Conservation (phyloP, 78 protist species). For the Cyanophora paradoxa region DNA sequence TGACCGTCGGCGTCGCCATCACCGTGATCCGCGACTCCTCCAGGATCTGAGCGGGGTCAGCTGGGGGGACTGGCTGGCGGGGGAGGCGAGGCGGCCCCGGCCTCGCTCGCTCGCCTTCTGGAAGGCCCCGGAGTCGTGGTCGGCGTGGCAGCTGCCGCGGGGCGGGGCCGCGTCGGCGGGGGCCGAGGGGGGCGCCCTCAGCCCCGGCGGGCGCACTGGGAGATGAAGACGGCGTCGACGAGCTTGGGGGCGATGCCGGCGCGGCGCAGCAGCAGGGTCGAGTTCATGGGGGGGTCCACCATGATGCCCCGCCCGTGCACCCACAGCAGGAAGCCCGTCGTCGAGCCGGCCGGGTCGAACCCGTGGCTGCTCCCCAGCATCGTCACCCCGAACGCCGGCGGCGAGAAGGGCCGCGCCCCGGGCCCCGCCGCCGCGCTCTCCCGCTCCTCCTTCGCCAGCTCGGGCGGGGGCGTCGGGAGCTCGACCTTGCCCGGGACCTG, state of each 20-base stretch:
- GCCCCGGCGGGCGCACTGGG: no score
- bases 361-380: conserved; percentile 61
- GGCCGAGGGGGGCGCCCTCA: no score
- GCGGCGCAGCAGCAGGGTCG: conserved; percentile 35
- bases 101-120: conserved; percentile 19
- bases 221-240: conserved; percentile 45
- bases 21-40: conserved; percentile 55
- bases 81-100: background rate
- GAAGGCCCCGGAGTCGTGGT: conserved; percentile 72
- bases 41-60: conserved; percentile 14
- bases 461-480: background rate
- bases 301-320: conserved; percentile 56
- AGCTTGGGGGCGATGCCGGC: conserved; percentile 58
- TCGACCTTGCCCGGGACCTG: background rate
- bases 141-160: conserved; percentile 74
- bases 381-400: conserved; percentile 66
- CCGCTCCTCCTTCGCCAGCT: no score
- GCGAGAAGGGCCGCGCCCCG: conserved; percentile 39
- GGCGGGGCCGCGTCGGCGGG: no score
- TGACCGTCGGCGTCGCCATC: conserved; percentile 60
- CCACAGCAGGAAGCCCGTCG: conserved; percentile 69
- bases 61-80: background rate
- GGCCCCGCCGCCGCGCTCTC: background rate
- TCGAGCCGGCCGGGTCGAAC: conserved; percentile 52
- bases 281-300: conserved; percentile 69